phyloP scores from a whole-genome alignment of 345 rosid genomes.

The Hibiscus mutabilis region DNA sequence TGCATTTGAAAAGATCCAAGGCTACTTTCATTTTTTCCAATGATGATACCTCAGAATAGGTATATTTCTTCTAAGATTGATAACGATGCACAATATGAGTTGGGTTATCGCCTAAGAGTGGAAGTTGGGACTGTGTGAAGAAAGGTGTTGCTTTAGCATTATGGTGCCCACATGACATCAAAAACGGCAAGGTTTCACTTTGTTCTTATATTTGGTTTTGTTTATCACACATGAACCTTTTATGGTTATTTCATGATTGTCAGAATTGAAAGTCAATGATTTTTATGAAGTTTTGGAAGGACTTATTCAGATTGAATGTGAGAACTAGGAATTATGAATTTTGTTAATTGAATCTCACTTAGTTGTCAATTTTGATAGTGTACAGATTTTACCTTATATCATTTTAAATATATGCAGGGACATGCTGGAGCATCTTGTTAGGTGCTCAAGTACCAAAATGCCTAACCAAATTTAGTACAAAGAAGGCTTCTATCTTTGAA shows the following conservation, averaged over 20 bases:
- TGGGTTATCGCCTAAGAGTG: constrained; percentile 76
- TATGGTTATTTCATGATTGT: too few relatives aligned
- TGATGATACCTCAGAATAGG: too few relatives aligned
- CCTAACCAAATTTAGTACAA: constrained; percentile 30
- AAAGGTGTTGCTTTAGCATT: constrained; percentile 82
- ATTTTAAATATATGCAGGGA: too few relatives aligned
- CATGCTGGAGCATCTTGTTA: constrained; percentile 54
- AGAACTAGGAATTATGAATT: not conserved
- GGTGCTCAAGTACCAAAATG: constrained; percentile 73
- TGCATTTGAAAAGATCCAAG: too few relatives aligned
- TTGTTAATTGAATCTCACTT: too few relatives aligned
- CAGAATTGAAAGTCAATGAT: too few relatives aligned
- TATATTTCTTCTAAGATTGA: constrained; percentile 12
- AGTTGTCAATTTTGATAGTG: constrained; percentile 20
- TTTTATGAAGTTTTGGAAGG: too few relatives aligned
- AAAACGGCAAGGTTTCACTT: constrained; percentile 49
- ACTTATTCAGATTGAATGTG: too few relatives aligned
- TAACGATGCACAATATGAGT: constrained; percentile 78
- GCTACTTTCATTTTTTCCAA: too few relatives aligned
- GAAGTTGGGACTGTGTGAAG: constrained; percentile 90
- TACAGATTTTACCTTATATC: too few relatives aligned
- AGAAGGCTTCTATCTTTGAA: constrained; percentile 33
- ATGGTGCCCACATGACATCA: constrained; percentile 86
- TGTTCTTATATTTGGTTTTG: constrained; percentile 2
- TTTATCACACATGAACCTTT: not conserved